Base-by-base conservation (phyloP, 768 basidiomycete species). In the Plicaturopsis crispa region DNA sequence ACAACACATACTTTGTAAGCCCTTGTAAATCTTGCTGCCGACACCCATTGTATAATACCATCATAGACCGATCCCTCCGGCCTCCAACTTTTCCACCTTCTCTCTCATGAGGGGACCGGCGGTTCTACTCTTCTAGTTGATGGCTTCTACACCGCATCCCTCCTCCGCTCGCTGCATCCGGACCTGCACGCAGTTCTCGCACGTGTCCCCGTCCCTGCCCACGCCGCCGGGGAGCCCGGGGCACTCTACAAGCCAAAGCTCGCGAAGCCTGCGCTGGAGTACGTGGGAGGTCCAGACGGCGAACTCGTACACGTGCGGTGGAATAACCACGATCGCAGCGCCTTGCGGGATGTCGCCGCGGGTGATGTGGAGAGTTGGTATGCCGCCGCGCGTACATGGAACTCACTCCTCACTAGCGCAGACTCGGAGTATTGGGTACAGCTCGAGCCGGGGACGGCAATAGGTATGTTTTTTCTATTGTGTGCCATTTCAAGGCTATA, bases 401-500 rank as follows among this genome's bases (percentile, higher is more conserved):
- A 96, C 47, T 62, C 70, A 44, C 66, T 81, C 35, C 55, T 94
- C 42, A 82, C 80, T 6, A 83, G 80, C 41, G 62, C 76, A 2
- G 90, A 94, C 54, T 87, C 85, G 0, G 87, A 94, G 56, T 90
- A 84, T 48, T 96, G 92, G 93, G 71, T 89, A 0, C 83, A 92
- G 53, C 69, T 99, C n/a, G 63, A 72, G 33, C 82, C 90, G 0
- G 93, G 94, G 0, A 94, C 84, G 1, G 84, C 84, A 28, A 71
- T 96, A 22, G 75, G 89, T 87, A 52, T 51, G 86, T 66, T 4
- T 6, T 16, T 12, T 20, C 23, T 19, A 6, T 7, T 20, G 5
- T 21, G n/a, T 21, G 23, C 13, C 5, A n/a, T 38, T 24, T 30
- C 24, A 24, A 11, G 36, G 31, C 28, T 30, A 21, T 18, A 39